These are phyloP conservation scores for Taphrina communis DNA, from an alignment of 1,139 yeast species.

Conservation along the genomic window DNA sequence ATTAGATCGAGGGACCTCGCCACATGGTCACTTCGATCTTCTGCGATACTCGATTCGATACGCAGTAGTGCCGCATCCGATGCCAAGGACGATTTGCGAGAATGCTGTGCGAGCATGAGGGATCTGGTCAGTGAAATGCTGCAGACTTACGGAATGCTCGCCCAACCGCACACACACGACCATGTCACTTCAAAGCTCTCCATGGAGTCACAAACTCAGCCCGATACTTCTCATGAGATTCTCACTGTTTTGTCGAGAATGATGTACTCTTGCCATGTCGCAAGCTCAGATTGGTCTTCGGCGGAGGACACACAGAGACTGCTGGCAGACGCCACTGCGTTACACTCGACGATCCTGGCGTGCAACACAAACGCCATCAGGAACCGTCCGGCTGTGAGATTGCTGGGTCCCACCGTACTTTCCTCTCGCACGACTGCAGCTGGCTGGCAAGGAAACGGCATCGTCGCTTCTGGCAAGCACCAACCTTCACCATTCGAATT, in stretches of 20 bases:
- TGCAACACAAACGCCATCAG: slow-evolving; percentile 12
- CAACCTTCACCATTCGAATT: not conserved
- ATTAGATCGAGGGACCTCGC: slow-evolving; percentile 10
- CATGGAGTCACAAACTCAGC: not conserved
- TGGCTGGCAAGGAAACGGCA: slow-evolving; percentile 45
- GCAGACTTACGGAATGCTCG: slow-evolving; percentile 8
- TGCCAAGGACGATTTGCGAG: not conserved
- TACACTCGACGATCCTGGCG: slow-evolving; percentile 27
- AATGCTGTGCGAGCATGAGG: slow-evolving; percentile 1
- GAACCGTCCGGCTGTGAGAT: not conserved
- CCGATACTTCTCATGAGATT: not conserved
- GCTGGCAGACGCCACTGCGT: slow-evolving; percentile 31
- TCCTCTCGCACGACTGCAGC: slow-evolving; percentile 42
- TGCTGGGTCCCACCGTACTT: slow-evolving; percentile 39
- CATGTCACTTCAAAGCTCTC: not conserved
- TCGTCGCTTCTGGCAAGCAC: slow-evolving; percentile 9
- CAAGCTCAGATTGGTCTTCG: slow-evolving; percentile 38
- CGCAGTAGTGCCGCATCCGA: not conserved
- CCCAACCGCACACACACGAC: not conserved
- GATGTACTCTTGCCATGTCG: slow-evolving; percentile 33
- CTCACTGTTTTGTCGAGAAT: slow-evolving; percentile 13
- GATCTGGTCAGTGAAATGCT: slow-evolving; percentile 12
- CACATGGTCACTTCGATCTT: slow-evolving; percentile 1
- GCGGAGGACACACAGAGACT: slow-evolving; percentile 25
- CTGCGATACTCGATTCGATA: slow-evolving; percentile 6